These are phyloP conservation scores for Prunus campanulata DNA, from an alignment of 306 rosid genomes.

Conservation along the genomic window DNA sequence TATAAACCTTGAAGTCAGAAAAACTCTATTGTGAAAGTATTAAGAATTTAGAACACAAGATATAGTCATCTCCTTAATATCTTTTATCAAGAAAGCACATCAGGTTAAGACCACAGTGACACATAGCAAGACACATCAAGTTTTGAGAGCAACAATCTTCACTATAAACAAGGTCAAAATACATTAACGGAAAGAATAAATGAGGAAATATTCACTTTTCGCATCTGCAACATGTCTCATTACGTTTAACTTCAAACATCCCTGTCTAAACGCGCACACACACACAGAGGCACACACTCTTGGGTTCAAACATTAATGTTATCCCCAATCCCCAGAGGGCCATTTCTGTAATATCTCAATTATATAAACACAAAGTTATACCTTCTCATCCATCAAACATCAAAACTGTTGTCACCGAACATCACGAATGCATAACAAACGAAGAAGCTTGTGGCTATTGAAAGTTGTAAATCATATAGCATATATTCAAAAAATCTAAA, in stretches of 20 bases:
- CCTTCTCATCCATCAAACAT: not conserved
- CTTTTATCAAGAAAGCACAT: not conserved
- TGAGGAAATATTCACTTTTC: not conserved
- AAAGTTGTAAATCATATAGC: not conserved
- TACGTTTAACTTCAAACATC: too few relatives aligned
- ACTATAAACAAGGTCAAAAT: not conserved
- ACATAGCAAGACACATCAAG: not conserved
- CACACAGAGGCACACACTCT: not conserved
- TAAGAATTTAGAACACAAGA: not conserved
- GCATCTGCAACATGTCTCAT: not conserved
- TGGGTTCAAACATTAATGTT: not conserved
- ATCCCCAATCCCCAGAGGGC: not conserved
- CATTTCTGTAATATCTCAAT: not conserved
- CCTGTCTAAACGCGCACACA: not conserved
- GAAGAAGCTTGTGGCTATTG: not conserved
- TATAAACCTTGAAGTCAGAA: not conserved
- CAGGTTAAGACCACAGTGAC: not conserved
- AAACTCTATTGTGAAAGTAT: not conserved
- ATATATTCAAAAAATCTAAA: too few relatives aligned
- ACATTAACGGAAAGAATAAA: not conserved
- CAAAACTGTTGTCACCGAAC: not conserved
- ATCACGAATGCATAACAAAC: too few relatives aligned
- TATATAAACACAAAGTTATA: too few relatives aligned
- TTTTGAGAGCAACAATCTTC: not conserved
- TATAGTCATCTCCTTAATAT: not conserved